A percentile compares a stretch with the other conserved stretches of the same genome.
phyloP scores from a whole-genome alignment of 495 filamentous ascomycete species.

The Aspergillus funiculosus region DNA sequence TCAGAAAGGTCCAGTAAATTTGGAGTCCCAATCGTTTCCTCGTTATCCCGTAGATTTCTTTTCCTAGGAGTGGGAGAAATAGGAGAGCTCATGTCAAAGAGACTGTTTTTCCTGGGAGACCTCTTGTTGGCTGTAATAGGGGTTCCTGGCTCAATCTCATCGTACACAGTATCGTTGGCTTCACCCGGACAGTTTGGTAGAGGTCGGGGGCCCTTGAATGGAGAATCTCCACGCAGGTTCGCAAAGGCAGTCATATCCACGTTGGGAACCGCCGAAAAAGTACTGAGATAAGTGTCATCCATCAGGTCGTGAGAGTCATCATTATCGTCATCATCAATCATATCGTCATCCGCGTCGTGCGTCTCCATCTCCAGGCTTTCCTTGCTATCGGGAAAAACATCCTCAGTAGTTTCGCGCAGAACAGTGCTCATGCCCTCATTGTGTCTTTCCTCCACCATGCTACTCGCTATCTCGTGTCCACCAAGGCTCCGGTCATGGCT shows the following conservation, averaged over 20 bases:
- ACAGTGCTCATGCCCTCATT: slow-evolving; percentile 46
- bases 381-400: slow-evolving; percentile 16
- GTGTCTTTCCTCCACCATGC: slow-evolving; percentile 36
- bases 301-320: slow-evolving; percentile 36
- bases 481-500: slow-evolving; percentile 21
- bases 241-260: slow-evolving; percentile 80
- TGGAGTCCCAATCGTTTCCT: slow-evolving; percentile 29
- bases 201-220: slow-evolving; percentile 41
- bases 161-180: slow-evolving; percentile 7
- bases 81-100: slow-evolving; percentile 38
- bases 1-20: slow-evolving; percentile 82
- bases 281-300: slow-evolving; percentile 81
- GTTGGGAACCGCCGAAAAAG: slow-evolving; percentile 75
- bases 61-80: slow-evolving; percentile 55
- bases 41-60: slow-evolving; percentile 54
- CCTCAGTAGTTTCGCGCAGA: slow-evolving; percentile 26
- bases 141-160: slow-evolving; percentile 27
- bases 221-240: slow-evolving; percentile 54
- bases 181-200: slow-evolving; percentile 27
- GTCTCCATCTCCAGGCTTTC: slow-evolving; percentile 18
- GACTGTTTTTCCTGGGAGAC: slow-evolving; percentile 27
- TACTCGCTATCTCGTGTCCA: slow-evolving; percentile 26
- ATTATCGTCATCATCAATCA: slow-evolving; percentile 19
- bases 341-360: slow-evolving; percentile 20
- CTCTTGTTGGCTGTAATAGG: slow-evolving; percentile 32